Evolutionary conservation across 1,139 yeast genomes (phyloP).

Genomic region (Torulaspora globosa): DNA sequence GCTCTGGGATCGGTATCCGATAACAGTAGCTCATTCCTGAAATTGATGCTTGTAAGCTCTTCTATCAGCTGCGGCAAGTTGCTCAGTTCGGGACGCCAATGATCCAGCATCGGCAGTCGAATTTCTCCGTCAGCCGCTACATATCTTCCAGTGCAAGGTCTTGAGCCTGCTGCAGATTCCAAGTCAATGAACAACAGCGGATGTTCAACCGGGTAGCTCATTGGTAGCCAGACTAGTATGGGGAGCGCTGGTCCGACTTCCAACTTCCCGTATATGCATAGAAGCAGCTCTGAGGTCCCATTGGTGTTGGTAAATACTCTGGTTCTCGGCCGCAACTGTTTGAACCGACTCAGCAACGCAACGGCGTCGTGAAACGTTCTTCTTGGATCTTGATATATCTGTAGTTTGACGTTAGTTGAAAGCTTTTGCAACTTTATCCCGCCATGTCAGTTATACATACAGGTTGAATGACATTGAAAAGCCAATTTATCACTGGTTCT

Average conservation of each 20-base stretch:
- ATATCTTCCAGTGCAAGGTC: conserved; percentile 57
- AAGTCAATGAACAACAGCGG: conserved; percentile 59
- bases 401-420: not conserved
- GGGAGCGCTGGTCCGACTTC: conserved; percentile 52
- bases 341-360: conserved; percentile 47
- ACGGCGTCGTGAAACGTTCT: conserved; percentile 59
- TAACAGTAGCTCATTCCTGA: not conserved
- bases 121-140: conserved; percentile 73
- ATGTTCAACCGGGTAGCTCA: conserved; percentile 55
- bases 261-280: conserved; percentile 61
- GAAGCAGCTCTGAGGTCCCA: conserved; percentile 57
- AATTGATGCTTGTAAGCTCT: conserved; percentile 23
- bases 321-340: conserved; percentile 63
- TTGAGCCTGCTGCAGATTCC: conserved; percentile 47
- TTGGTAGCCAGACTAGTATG: conserved; percentile 74
- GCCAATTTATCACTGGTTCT: conserved; percentile 49
- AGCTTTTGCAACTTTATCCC: not conserved
- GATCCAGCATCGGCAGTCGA: conserved; percentile 62
- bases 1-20: not conserved
- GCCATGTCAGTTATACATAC: conserved; percentile 34
- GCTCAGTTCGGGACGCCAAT: conserved; percentile 48
- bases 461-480: conserved; percentile 50
- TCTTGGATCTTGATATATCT: conserved; percentile 51
- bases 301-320: conserved; percentile 57
- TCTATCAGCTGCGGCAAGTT: conserved; percentile 42